These are phyloP conservation scores for Pseudodiploospora longispora DNA, from an alignment of 2,329 filamentous ascomycete genomes.

Conservation along the genomic window DNA sequence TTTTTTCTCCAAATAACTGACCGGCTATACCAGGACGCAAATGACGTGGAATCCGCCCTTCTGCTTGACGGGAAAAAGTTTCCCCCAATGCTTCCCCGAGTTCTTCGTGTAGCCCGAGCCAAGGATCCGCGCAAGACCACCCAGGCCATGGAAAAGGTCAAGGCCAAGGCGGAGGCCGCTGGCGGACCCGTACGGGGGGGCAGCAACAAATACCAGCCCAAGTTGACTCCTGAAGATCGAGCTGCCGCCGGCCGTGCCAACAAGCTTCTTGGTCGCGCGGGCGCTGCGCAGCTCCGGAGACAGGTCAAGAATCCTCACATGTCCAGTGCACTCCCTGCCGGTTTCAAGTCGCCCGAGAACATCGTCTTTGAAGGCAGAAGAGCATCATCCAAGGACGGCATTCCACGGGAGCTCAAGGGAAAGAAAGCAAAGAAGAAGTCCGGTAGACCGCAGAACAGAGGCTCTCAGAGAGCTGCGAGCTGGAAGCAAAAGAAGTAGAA, in stretches of 20 bases:
- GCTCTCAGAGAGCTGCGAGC: slow-evolving; percentile 31
- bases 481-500: slow-evolving; percentile 35
- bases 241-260: slow-evolving; percentile 65
- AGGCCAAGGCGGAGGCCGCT: slow-evolving; percentile 24
- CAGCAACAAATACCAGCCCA: slow-evolving; percentile 55
- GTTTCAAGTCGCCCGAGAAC: slow-evolving; percentile 53
- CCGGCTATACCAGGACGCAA: slow-evolving; percentile 52
- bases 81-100: slow-evolving; percentile 84
- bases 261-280: slow-evolving; percentile 65
- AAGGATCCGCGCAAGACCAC: slow-evolving; percentile 60
- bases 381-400: slow-evolving; percentile 58
- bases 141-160: slow-evolving; percentile 32
- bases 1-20: not conserved
- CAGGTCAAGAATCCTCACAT: slow-evolving; percentile 17
- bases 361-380: slow-evolving; percentile 78
- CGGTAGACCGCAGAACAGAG: slow-evolving; percentile 29
- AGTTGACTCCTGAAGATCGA: slow-evolving; percentile 60
- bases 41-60: slow-evolving; percentile 83
- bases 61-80: slow-evolving; percentile 86
- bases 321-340: slow-evolving; percentile 13
- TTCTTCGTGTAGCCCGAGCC: slow-evolving; percentile 78
- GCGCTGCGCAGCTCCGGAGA: slow-evolving; percentile 40
- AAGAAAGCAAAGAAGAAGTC: slow-evolving; percentile 43
- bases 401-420: slow-evolving; percentile 52
- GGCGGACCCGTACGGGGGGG: slow-evolving; percentile 25